phyloP scores from a whole-genome alignment of 495 filamentous ascomycete species.

The Acidiella bohemica region DNA sequence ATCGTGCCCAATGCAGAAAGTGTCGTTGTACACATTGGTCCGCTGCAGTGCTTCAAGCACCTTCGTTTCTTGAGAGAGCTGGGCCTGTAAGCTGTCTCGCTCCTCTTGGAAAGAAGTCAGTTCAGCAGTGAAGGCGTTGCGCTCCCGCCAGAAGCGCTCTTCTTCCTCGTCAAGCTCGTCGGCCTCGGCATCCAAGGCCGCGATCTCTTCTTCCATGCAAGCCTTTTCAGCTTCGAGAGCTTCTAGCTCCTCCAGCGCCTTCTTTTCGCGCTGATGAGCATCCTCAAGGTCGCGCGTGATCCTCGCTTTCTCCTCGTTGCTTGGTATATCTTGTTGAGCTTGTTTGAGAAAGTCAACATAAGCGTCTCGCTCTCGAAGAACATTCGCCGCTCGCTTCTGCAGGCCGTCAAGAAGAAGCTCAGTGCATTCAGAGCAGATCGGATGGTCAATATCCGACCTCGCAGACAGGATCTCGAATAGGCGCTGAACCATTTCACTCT shows the following conservation, averaged over 20 bases:
- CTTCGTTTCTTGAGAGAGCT: constrained; percentile 80
- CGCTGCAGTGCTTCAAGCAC: constrained; percentile 79
- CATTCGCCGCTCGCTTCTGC: constrained; percentile 59
- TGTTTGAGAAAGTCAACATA: constrained; percentile 76
- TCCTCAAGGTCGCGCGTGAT: constrained; percentile 53
- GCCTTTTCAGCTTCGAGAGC: constrained; percentile 68
- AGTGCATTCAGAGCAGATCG: constrained; percentile 85
- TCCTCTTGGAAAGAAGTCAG: constrained; percentile 79
- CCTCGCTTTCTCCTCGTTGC: constrained; percentile 57
- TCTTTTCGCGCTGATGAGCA: constrained; percentile 47
- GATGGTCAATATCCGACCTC: constrained; percentile 90
- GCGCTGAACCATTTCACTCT: constrained; percentile 60
- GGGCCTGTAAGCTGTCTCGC: constrained; percentile 75
- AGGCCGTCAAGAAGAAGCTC: constrained; percentile 75
- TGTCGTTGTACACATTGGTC: constrained; percentile 97
- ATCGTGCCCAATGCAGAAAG: constrained; percentile 93
- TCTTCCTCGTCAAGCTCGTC: constrained; percentile 67
- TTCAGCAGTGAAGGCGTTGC: constrained; percentile 68
- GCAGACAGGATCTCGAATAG: constrained; percentile 89
- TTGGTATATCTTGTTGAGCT: constrained; percentile 63
- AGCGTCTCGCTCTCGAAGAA: constrained; percentile 74
- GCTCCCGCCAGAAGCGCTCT: constrained; percentile 75
- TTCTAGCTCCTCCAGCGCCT: constrained; percentile 54
- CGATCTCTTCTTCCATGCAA: constrained; percentile 66
- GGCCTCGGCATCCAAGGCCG: constrained; percentile 63